Conservation (phyloP, 2,329 filamentous ascomycete genomes). For the Botrytis porri region DNA sequence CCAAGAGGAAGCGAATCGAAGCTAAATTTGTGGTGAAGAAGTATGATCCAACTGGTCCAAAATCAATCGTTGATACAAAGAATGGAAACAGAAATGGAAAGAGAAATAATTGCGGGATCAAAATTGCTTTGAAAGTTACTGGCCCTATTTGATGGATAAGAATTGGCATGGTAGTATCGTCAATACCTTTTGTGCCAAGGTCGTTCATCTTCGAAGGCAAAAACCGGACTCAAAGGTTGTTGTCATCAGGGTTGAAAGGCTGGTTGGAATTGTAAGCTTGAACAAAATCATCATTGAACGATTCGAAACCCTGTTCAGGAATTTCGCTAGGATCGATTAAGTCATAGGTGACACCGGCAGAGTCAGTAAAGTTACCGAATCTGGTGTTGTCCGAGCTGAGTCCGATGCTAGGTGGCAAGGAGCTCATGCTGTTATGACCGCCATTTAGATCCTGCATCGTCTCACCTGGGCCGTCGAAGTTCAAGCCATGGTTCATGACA, state of each 20-base stretch:
- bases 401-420: neutral
- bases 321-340: neutral
- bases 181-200: neutral
- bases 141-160: neutral
- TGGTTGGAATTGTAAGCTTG: neutral
- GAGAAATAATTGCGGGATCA: constrained; percentile 15
- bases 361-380: neutral
- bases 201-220: neutral
- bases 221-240: neutral
- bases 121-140: neutral
- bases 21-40: neutral
- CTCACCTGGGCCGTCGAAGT: neutral
- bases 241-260: neutral
- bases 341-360: neutral
- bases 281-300: neutral
- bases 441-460: neutral
- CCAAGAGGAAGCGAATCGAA: constrained; percentile 8
- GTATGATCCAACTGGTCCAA: constrained; percentile 23
- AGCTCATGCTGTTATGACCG: neutral
- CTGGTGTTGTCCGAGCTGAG: neutral
- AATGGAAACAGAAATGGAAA: constrained; percentile 24
- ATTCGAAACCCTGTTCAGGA: neutral
- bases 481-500: neutral
- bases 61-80: constrained; percentile 22
- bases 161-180: neutral